Percentiles rank a stretch among this genome's conserved stretches.
These are phyloP conservation scores for Selaginella moellendorffii DNA, from an alignment of 75 land plant genomes.

Conservation along the genomic window DNA sequence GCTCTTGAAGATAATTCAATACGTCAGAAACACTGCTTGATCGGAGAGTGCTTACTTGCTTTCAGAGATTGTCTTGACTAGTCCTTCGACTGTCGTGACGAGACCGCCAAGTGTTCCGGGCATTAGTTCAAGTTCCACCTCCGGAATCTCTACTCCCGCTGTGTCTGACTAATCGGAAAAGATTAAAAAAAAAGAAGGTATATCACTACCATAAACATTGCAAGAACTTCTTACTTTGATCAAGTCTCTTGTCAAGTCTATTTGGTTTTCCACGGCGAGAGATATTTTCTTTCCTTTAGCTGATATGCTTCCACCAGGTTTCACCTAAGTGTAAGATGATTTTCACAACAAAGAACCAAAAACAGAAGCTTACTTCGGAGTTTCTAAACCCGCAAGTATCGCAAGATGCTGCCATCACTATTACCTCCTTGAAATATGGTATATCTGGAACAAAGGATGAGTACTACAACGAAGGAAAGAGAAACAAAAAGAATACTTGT, in stretches of 20 bases:
- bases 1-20: slow-evolving; percentile 35
- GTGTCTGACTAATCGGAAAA: slow-evolving; percentile 58
- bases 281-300: slow-evolving; percentile 71
- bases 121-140: slow-evolving; percentile 77
- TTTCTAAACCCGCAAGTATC: slow-evolving; percentile 87
- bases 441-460: slow-evolving; percentile 37
- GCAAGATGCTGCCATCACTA: slow-evolving; percentile 90
- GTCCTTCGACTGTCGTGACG: slow-evolving; percentile 95
- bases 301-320: slow-evolving; percentile 84
- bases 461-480: background rate
- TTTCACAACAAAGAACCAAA: background rate
- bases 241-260: slow-evolving; percentile 83
- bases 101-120: slow-evolving; percentile 95
- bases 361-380: slow-evolving; percentile 60
- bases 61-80: slow-evolving; percentile 63
- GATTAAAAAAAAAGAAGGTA: background rate
- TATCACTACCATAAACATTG: background rate
- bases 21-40: background rate
- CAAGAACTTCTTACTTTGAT: slow-evolving; percentile 51
- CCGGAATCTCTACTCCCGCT: slow-evolving; percentile 73
- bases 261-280: slow-evolving; percentile 29
- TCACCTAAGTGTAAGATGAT: slow-evolving; percentile 35
- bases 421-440: slow-evolving; percentile 95
- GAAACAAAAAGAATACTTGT: slow-evolving; percentile 69
- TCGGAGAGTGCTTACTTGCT: slow-evolving; percentile 35